Conservation (phyloP, 2,329 filamentous ascomycete genomes). For the Emmonsiellopsis sp. region DNA sequence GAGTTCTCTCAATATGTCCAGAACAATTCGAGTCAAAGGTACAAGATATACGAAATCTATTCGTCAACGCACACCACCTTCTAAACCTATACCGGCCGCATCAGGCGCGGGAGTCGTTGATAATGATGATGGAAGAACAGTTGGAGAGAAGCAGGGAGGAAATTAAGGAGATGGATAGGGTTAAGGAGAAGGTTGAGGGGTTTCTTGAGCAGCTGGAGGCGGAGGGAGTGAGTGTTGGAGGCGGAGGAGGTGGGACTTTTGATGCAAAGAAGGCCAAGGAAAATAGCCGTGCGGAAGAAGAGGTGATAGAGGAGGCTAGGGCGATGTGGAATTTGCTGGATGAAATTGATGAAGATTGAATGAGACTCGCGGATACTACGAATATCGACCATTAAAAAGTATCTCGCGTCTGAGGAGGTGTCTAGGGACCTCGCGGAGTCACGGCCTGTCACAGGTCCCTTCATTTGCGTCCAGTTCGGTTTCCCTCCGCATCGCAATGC, state of each 20-base stretch:
- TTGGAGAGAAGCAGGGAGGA: slow-evolving; percentile 63
- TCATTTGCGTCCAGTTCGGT: too few relatives aligned
- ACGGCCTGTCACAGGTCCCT: too few relatives aligned
- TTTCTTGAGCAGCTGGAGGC: slow-evolving; percentile 26
- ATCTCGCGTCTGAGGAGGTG: too few relatives aligned
- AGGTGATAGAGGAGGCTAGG: slow-evolving; percentile 20
- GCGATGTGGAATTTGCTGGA: slow-evolving; percentile 32
- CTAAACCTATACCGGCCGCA: slow-evolving; percentile 92
- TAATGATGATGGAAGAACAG: slow-evolving; percentile 78
- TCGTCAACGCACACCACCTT: slow-evolving; percentile 86
- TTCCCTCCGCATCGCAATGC: too few relatives aligned
- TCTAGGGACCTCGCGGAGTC: too few relatives aligned
- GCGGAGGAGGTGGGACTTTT: background rate
- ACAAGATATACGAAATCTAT: slow-evolving; percentile 66
- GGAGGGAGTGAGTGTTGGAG: slow-evolving; percentile 15
- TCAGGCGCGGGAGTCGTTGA: slow-evolving; percentile 80
- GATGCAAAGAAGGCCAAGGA: background rate
- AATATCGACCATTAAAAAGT: too few relatives aligned
- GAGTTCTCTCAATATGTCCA: slow-evolving; percentile 59
- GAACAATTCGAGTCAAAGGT: slow-evolving; percentile 61
- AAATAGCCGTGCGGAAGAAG: slow-evolving; percentile 9
- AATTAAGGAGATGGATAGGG: slow-evolving; percentile 64
- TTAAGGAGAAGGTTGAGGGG: slow-evolving; percentile 57
- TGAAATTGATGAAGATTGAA: slow-evolving; percentile 17
- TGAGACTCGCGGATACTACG: too few relatives aligned